Evolutionary conservation across 495 filamentous ascomycete species (phyloP), one percentile per base, ranked within the genome.

Genomic region (Penicillium pancosmium): DNA sequence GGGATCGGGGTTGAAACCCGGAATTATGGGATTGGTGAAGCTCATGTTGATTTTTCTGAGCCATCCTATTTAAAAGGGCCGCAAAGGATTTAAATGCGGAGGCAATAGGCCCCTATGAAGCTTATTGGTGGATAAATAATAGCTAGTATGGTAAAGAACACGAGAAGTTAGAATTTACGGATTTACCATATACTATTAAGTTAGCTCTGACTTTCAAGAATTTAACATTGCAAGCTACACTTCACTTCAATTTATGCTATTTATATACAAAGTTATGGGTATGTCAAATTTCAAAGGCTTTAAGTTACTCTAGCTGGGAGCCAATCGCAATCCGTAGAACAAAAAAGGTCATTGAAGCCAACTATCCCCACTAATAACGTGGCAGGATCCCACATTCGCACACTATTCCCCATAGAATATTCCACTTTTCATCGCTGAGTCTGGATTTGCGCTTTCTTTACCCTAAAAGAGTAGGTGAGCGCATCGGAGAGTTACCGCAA

Each of bases 41-140:
- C 35, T 67, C 64, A 69, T 68, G 8, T 4, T 58, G 4, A n/a
- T 9, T 2, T 16, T 44, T 9, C 49, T 35, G 49, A 4, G 19
- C 10, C 2, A 27, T 38, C 6, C n/a, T 15, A 21, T 35, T 31
- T n/a, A 8, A 11, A 11, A 8, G 18, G 34, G 23, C 2, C 15
- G 2, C 15, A 16, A 5, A 18, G 27, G 4, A 21, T 34, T 51
- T 51, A 34, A 51, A 34, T 51, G 49, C 31, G 49, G 50, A 44
- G 51, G 12, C 3, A 10, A 0, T 53, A 35, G 2, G 35, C 4
- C 5, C 7, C 31, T 19, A 21, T 33, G 50, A 38, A 27, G 16
- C n/a, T 59, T 48, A 67, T 65, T 67, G 65, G 65, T 67, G 65
- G 65, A 64, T 44, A 67, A 44, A 16, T 44, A n/a, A 44, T 44